Percentiles rank a stretch among this genome's conserved stretches.
phyloP scores from a whole-genome alignment of 495 filamentous ascomycete species.

The Lentithecium fluviatile region DNA sequence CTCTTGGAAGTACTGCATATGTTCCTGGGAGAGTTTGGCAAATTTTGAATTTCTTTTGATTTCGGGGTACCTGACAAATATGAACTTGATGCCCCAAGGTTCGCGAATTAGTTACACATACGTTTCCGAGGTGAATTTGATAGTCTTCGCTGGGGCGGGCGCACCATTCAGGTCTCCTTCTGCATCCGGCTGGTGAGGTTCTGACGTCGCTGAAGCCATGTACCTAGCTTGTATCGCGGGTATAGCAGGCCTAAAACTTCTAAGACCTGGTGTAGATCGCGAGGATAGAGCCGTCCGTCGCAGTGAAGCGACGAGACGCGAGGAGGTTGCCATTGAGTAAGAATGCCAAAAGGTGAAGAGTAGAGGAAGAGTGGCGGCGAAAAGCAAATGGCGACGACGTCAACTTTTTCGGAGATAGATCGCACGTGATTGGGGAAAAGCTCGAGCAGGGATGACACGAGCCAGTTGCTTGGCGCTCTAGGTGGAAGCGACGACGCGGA shows the following conservation, averaged over 20 bases:
- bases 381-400: not conserved
- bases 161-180: constrained; percentile 39
- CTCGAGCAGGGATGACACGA: constrained; percentile 20
- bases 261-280: not conserved
- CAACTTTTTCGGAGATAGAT: not conserved
- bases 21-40: constrained; percentile 60
- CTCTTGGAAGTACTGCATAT: constrained; percentile 76
- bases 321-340: constrained; percentile 27
- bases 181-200: constrained; percentile 41
- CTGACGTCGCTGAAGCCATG: constrained; percentile 44
- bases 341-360: not conserved
- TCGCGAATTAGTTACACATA: constrained; percentile 38
- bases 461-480: constrained; percentile 14
- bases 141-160: constrained; percentile 49
- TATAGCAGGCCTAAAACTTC: constrained; percentile 17
- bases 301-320: constrained; percentile 26
- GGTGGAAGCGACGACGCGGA: constrained; percentile 34
- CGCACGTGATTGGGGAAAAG: not conserved
- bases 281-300: constrained; percentile 22
- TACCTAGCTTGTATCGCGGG: constrained; percentile 32
- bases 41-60: constrained; percentile 77
- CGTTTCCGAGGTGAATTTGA: constrained; percentile 76
- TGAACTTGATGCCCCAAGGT: not conserved
- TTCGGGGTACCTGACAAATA: constrained; percentile 64
- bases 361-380: not conserved